Conservation (phyloP, 2,329 filamentous ascomycete genomes). For the Aspergillus transmontanensis region DNA sequence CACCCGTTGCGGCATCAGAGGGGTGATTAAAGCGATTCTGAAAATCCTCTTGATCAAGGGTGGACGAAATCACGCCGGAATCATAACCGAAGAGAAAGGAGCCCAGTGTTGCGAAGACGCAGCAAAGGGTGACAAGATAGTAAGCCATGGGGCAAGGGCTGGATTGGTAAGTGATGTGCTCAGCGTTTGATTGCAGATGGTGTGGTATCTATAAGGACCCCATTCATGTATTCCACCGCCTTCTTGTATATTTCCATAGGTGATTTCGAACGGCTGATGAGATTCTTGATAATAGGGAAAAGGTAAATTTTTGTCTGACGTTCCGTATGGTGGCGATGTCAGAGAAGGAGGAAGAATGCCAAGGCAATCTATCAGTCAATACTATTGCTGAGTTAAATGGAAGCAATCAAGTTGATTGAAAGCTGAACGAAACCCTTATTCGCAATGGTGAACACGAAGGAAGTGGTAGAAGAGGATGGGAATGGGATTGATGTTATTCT, state of each 20-base stretch:
- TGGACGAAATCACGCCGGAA: constrained; percentile 41
- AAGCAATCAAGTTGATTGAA: not conserved
- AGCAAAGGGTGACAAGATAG: constrained; percentile 36
- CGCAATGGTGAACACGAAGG: not conserved
- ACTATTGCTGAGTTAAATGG: not conserved
- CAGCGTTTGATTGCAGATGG: not conserved
- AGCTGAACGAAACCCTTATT: not conserved
- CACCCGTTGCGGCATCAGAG: constrained; percentile 37
- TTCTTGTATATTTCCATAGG: not conserved
- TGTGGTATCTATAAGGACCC: not conserved
- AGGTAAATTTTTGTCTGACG: not conserved
- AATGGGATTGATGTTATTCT: too few relatives aligned
- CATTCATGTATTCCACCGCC: not conserved
- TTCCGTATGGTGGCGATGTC: not conserved
- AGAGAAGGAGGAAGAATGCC: not conserved
- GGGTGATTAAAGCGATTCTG: constrained; percentile 31
- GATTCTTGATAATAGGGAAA: not conserved
- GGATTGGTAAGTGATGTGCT: constrained; percentile 6
- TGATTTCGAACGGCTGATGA: not conserved
- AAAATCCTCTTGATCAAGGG: constrained; percentile 39
- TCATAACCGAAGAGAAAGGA: constrained; percentile 55
- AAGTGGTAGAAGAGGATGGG: not conserved
- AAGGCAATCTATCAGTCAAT: not conserved
- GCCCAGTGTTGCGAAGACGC: constrained; percentile 49
- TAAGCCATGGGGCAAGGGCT: constrained; percentile 26